Evolutionary conservation across 768 basidiomycete genomes (phyloP).

Genomic region (Astraeus odoratus): DNA sequence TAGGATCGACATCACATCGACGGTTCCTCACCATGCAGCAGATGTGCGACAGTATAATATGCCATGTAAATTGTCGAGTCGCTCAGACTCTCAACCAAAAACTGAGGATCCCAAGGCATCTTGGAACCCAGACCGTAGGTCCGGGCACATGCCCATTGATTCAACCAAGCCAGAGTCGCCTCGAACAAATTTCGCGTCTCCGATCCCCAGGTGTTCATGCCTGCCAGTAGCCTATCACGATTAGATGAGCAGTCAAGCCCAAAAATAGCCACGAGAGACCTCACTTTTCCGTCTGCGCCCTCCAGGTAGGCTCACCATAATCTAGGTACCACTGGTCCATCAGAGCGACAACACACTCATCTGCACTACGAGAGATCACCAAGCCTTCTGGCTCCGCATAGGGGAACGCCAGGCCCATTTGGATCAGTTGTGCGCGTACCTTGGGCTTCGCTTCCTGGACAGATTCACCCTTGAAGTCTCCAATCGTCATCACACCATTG

Average conservation of each 20-base stretch:
- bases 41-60: slow-evolving; percentile 91
- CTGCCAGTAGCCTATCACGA: slow-evolving; percentile 55
- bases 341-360: slow-evolving; percentile 95
- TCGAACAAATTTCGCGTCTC: slow-evolving; percentile 94
- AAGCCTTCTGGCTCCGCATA: slow-evolving; percentile 95
- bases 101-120: slow-evolving; percentile 94
- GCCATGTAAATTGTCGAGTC: slow-evolving; percentile 99
- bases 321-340: slow-evolving; percentile 99
- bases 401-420: slow-evolving; percentile 67
- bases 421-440: slow-evolving; percentile 80
- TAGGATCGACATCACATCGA: no score
- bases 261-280: slow-evolving; percentile 20
- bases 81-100: slow-evolving; percentile 93
- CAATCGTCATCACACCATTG: slow-evolving; percentile 83
- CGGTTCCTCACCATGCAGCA: slow-evolving; percentile 69
- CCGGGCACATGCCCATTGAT: slow-evolving; percentile 98
- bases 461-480: slow-evolving; percentile 81
- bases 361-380: slow-evolving; percentile 84
- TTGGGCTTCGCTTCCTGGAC: slow-evolving; percentile 91
- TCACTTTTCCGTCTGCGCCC: slow-evolving; percentile 74
- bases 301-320: slow-evolving; percentile 92
- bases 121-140: slow-evolving; percentile 94
- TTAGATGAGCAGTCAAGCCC: slow-evolving; percentile 4
- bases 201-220: slow-evolving; percentile 85
- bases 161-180: slow-evolving; percentile 88